Evolutionary conservation across 257 asterid genomes (phyloP).

Genomic region (Craterostigma plantagineum): DNA sequence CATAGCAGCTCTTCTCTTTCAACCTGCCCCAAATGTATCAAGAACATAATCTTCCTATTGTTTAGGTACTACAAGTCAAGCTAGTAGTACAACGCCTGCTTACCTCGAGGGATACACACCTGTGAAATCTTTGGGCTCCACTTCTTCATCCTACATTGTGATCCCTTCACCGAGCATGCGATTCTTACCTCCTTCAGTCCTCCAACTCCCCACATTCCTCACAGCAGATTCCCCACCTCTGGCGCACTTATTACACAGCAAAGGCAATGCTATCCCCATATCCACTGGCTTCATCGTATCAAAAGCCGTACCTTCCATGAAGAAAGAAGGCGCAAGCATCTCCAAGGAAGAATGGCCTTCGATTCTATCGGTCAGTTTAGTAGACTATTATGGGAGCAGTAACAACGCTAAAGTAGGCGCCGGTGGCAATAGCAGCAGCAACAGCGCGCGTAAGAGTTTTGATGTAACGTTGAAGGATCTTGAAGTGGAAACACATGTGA

Average conservation of each 20-base stretch:
- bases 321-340: conserved; percentile 37
- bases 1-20: conserved; percentile 2
- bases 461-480: conserved; percentile 41
- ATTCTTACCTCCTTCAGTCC: conserved; percentile 66
- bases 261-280: conserved; percentile 84
- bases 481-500: conserved; percentile 46
- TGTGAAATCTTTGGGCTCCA: conserved; percentile 71
- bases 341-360: conserved; percentile 98
- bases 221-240: conserved; percentile 98
- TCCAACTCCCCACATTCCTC: conserved; percentile 88
- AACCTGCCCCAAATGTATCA: neutral
- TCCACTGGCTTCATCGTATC: conserved; percentile 84
- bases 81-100: conserved; percentile 36
- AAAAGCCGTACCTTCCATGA: conserved; percentile 80
- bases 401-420: conserved; percentile 50
- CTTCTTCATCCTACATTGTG: conserved; percentile 63
- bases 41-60: neutral
- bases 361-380: conserved; percentile 57
- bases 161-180: conserved; percentile 90
- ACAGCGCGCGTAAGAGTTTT: conserved; percentile 23
- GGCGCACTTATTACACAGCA: conserved; percentile 93
- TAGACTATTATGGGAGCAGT: conserved; percentile 83
- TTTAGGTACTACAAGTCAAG: conserved; percentile 28
- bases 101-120: conserved; percentile 94
- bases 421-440: conserved; percentile 18